Evolutionary conservation across 2,329 filamentous ascomycete genomes (phyloP), one percentile per base, ranked within the genome.

Genomic region (Phaeosphaeriaceae sp.): DNA sequence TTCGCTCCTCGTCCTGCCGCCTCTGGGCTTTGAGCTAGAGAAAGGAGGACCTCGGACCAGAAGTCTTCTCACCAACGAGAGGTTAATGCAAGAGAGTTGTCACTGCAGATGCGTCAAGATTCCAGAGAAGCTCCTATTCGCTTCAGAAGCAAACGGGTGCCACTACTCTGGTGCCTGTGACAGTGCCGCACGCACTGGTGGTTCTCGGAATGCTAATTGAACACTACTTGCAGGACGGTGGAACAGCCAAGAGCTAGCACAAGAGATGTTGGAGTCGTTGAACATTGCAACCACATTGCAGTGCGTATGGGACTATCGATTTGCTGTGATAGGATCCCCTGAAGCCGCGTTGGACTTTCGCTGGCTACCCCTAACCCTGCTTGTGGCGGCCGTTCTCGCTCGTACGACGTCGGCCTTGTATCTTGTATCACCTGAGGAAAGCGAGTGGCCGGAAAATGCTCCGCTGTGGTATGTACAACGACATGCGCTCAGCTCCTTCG

Each of bases 161-260:
- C 47, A 55, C 54, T 31, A 13, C 41, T 36, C 40, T 48, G 13
- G 46, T 33, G 48, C 48, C 36, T 45, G 56, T 57, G 57, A 51
- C 60, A 57, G 60, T 51, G 21, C 20, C 9, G 21, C 21, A 24
- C 9, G 21, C 21, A 24, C n/a, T 11, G 50, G 10, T 33, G 41
- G 19, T 11, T 44, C 11, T 20, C n/a, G 41, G 20, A 19, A 44
- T 21, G 41, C 41, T 21, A 44, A 5, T 36, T 36, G 31, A 36
- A 7, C 7, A 3, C 49, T 36, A 22, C 48, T 24, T 33, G 9
- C 31, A 13, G 31, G 31, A 36, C 31, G 31, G 31, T 36, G 31
- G 31, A 36, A 36, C 31, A 11, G 41, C 17, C 41, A 44, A 44
- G 41, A 44, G 41, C 41, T 21, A 20, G 9, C 41, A 44, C 41